Base-by-base conservation (phyloP, 1,139 yeast species). In the Maudiozyma humilis region DNA sequence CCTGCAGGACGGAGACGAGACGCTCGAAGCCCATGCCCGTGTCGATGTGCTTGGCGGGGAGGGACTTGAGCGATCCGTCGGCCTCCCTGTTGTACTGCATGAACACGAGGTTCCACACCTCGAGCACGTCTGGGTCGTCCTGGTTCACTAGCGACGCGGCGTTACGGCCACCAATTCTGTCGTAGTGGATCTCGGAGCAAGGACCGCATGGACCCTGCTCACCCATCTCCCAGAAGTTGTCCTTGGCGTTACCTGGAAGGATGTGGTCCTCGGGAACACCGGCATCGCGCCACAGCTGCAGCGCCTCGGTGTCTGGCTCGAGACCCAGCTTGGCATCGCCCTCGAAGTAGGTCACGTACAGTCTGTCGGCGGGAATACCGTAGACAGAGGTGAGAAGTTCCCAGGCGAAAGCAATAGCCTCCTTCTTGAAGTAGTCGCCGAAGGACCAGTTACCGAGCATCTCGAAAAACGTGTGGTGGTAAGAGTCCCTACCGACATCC, bases 141-240 rank as follows among this genome's bases (percentile, higher is more conserved):
- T 78, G 78, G 65, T 91, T 91, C 56, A 91, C 99, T 54, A 91
- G 73, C 54, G 69, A 63, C 30, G 96, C 74, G 47, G 97, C 98
- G 61, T 91, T 89, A 71, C 99, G 79, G 45, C 96, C 96, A 50
- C 98, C 98, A 52, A 91, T 87, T 68, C 98, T 80, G 66, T 91
- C 99, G 66, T 87, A 91, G 67, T 91, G 99, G 56, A 91, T 77
- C 67, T 91, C 98, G 16, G 95, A 85, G 70, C 98, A 93, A 42
- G 99, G 99, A 51, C 99, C 99, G 72, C 99, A 91, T 38, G 99
- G 99, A 54, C 99, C 99, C 70, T 89, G 97, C 63, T 93, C 99
- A 56, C 99, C 99, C 99, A 91, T 91, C 72, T 93, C 99, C 99
- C 99, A 91, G 67, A 91, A 91, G 70, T 91, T 91, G 65, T 91